Base-by-base conservation (phyloP, 305 asterid genomes). In the Fraxinus paxiana region DNA sequence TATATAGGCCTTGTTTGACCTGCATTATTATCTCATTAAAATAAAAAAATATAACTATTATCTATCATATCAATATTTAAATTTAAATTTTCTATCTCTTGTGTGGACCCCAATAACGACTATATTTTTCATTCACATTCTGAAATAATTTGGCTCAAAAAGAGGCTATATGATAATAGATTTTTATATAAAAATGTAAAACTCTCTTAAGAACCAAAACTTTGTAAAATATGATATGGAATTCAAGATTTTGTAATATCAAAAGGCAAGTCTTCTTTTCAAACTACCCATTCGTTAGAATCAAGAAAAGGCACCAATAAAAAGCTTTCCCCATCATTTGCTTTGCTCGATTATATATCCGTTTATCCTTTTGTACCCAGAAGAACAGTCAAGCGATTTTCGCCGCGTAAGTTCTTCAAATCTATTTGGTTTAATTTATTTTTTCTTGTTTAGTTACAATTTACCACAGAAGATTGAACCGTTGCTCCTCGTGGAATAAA, bases 201-300 rank as follows among this genome's bases (percentile, higher is more conserved):
- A 34, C 38, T 34, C 38, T 31, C 34, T 31, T 7, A 9, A 26
- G 75, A 75, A 41, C 67, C 71, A 48, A 76, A 71, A 6, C 65
- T 28, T 79, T 24, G 48, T 30, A 63, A 9, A 31, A 75, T 77
- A 86, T 85, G 88, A n/a, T n/a, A 26, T 26, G 28, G 86, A 82
- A 48, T 77, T 73, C 15, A 10, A 75, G 76, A 43, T 77, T 17
- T 75, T 7, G 69, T 5, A 41, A 43, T 13, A 43, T n/a, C 54
- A 67, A 83, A 85, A 88, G 85, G 91, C 90, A 85, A 83, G 85
- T 73, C 73, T 78, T 86, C 82, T 71, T 82, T 85, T 78, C 87
- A 76, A 67, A 82, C 83, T 65, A 87, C 91, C 74, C 89, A 85
- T 38, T 18, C 87, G 7, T 79, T 20, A 37, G 74, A 84, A 77